Conservation (phyloP, 257 asterid genomes). For the Solanum boliviense region DNA sequence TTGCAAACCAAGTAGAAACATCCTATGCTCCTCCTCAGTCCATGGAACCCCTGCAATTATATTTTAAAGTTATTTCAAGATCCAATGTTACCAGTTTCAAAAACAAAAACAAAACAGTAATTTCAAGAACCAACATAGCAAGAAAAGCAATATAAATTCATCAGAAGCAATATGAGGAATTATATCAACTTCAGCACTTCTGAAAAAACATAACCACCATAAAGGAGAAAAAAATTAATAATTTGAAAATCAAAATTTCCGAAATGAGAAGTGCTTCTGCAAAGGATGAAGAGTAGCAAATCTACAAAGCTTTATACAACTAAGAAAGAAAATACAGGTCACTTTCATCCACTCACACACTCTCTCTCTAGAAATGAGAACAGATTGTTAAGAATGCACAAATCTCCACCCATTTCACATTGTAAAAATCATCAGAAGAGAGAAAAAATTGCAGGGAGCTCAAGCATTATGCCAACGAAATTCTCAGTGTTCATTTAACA, state of each 20-base stretch:
- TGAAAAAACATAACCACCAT: not conserved
- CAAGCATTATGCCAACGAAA: not conserved
- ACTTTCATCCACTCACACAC: not conserved
- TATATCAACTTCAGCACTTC: not conserved
- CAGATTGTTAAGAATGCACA: not conserved
- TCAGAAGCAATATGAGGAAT: not conserved
- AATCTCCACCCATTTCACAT: not conserved
- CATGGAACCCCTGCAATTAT: slow-evolving; percentile 72
- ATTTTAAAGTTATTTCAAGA: not conserved
- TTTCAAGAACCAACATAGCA: not conserved
- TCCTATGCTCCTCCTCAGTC: slow-evolving; percentile 97
- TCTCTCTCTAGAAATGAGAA: not conserved
- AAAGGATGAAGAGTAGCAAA: not conserved
- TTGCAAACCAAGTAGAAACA: slow-evolving; percentile 92
- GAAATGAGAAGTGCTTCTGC: not conserved
- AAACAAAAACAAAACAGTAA: not conserved
- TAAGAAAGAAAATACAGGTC: not conserved
- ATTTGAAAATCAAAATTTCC: not conserved
- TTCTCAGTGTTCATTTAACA: not conserved
- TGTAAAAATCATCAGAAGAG: not conserved
- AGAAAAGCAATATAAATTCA: not conserved
- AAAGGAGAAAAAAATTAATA: not conserved
- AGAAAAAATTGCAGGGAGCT: not conserved
- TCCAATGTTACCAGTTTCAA: not conserved
- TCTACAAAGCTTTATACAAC: not conserved